Conservation (phyloP, 306 rosid species). For the Cicer judaicum region DNA sequence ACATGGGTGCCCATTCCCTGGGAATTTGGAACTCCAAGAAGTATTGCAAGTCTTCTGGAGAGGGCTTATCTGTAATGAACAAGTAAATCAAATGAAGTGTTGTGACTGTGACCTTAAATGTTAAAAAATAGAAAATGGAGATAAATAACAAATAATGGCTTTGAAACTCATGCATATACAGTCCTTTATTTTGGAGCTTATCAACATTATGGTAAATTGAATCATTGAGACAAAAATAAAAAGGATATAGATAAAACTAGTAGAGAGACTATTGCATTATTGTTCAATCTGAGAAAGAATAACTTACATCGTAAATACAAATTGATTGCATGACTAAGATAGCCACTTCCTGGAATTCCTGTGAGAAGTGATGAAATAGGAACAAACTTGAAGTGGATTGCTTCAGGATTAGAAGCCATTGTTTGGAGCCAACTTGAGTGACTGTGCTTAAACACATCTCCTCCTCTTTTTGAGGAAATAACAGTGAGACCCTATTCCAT, state of each 20-base stretch:
- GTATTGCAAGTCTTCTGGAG: conserved; percentile 75
- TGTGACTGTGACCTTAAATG: not conserved
- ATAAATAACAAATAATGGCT: conserved; percentile 22
- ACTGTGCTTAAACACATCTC: conserved; percentile 69
- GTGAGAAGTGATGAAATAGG: conserved; percentile 89
- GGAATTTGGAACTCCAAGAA: conserved; percentile 99
- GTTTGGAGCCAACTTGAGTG: conserved; percentile 95
- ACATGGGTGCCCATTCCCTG: conserved; percentile 98
- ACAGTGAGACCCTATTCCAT: conserved; percentile 77
- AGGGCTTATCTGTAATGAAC: conserved; percentile 76
- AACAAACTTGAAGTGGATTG: conserved; percentile 77
- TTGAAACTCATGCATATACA: not conserved
- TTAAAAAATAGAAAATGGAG: conserved; percentile 1
- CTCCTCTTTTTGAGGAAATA: conserved; percentile 81
- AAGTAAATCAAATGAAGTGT: conserved; percentile 32
- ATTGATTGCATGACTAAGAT: conserved; percentile 97
- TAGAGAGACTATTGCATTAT: not conserved
- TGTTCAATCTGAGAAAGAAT: conserved; percentile 44
- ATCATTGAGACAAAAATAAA: too few species aligned
- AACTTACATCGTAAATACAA: conserved; percentile 88
- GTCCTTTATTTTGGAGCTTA: conserved; percentile 9
- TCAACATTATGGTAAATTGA: not conserved
- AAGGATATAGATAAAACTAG: not conserved
- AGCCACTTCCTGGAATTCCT: conserved; percentile 94
- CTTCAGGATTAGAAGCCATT: conserved; percentile 81